phyloP scores from a whole-genome alignment of 2,329 filamentous ascomycete genomes.

The Verticillium nonalfalfae region DNA sequence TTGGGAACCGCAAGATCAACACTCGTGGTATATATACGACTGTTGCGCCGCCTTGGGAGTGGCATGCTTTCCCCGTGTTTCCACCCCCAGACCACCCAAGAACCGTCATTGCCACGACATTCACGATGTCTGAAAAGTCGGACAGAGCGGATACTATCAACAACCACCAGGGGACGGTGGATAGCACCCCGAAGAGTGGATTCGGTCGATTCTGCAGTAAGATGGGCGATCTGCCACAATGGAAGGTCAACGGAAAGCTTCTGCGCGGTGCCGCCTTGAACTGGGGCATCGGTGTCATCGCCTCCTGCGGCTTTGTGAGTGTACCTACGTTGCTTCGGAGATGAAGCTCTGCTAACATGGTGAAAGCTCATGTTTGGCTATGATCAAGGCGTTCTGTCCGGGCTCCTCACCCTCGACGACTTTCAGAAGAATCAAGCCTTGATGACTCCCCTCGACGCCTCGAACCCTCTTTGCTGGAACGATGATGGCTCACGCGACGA shows the following conservation, averaged over 20 bases:
- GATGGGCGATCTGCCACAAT: slow-evolving; percentile 17
- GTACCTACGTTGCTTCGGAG: slow-evolving; percentile 17
- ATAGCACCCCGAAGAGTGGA: neutral
- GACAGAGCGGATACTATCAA: neutral
- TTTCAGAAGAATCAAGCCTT: slow-evolving; percentile 17
- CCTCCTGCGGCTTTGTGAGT: slow-evolving; percentile 17
- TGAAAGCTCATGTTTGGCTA: neutral
- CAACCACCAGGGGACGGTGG: neutral
- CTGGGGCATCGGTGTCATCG: slow-evolving; percentile 20
- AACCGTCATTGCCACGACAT: neutral
- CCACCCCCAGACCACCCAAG: neutral
- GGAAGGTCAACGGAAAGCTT: slow-evolving; percentile 13
- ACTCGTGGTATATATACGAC: neutral
- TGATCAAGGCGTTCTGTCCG: slow-evolving; percentile 16
- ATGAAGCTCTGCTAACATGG: slow-evolving; percentile 4
- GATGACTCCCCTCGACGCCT: slow-evolving; percentile 18
- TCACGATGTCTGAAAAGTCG: neutral
- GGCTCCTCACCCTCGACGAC: slow-evolving; percentile 18
- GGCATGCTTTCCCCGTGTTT: neutral
- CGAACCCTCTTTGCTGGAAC: slow-evolving; percentile 17
- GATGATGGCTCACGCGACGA: slow-evolving; percentile 13
- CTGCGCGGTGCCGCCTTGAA: slow-evolving; percentile 16
- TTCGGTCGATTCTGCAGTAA: slow-evolving; percentile 11
- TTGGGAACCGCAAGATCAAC: neutral
- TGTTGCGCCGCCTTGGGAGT: neutral